phyloP scores from a whole-genome alignment of 1,139 yeast genomes.

The Lodderomyces oxycetoniae region DNA sequence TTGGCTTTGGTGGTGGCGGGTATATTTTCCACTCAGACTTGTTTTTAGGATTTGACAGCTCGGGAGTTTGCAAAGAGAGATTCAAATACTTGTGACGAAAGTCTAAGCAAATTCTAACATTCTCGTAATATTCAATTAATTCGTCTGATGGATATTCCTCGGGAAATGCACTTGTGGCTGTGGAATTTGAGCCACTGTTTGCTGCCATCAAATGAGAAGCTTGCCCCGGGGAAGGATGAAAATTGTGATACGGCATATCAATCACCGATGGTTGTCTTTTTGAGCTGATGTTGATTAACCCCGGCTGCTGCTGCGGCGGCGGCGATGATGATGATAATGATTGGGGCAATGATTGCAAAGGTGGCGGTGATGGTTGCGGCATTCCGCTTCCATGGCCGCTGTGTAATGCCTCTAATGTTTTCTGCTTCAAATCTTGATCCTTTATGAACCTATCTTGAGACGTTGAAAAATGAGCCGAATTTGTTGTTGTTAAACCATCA shows the following conservation, averaged over 20 bases:
- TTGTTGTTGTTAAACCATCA: conserved; percentile 27
- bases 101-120: conserved; percentile 68
- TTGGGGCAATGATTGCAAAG: too few species aligned
- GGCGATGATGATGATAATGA: conserved; percentile 11
- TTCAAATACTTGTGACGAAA: conserved; percentile 73
- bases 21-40: conserved; percentile 66
- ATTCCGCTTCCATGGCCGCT: conserved; percentile 8
- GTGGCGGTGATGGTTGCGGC: conserved; percentile 11
- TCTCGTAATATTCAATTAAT: conserved; percentile 61
- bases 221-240: conserved; percentile 23
- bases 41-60: conserved; percentile 80
- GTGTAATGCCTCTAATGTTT: conserved; percentile 56
- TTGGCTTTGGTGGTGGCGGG: conserved; percentile 93
- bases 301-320: background rate
- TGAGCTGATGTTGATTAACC: conserved; percentile 17
- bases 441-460: conserved; percentile 63
- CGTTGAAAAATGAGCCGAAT: conserved; percentile 57
- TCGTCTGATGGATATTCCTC: conserved; percentile 68
- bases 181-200: conserved; percentile 12
- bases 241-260: too few species aligned
- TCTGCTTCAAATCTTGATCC: conserved; percentile 67
- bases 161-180: conserved; percentile 51
- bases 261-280: conserved; percentile 49
- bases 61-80: conserved; percentile 62
- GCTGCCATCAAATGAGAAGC: conserved; percentile 5